Percentiles rank a stretch among this genome's conserved stretches.
Evolutionary conservation across 176 grass and related monocot genomes (phyloP).

Genomic region (Raddia distichophylla): DNA sequence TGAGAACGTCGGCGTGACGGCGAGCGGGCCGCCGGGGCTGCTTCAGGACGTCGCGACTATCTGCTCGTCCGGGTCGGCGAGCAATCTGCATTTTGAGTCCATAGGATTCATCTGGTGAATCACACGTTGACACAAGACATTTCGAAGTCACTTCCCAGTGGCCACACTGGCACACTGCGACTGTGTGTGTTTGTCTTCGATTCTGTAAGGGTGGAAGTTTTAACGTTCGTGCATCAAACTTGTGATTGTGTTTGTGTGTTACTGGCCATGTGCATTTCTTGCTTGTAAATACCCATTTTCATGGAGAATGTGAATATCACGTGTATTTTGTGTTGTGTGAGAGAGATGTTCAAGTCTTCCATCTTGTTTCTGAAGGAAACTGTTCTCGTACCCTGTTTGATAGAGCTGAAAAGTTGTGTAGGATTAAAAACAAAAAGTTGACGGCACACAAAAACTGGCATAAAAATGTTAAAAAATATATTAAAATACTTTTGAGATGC

Average conservation of each 20-base stretch:
- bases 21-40: conserved; percentile 49
- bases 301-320: too few species aligned
- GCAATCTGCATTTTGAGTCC: conserved; percentile 59
- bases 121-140: not conserved
- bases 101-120: conserved; percentile 66
- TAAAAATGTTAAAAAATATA: too few species aligned
- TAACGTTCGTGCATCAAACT: not conserved
- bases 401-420: too few species aligned
- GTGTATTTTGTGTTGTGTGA: too few species aligned
- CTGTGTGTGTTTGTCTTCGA: not conserved
- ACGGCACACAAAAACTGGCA: too few species aligned
- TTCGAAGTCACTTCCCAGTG: not conserved
- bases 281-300: too few species aligned
- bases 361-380: too few species aligned
- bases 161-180: too few species aligned
- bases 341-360: too few species aligned
- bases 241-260: not conserved
- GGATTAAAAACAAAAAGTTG: too few species aligned
- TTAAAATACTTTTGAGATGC: too few species aligned
- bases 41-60: conserved; percentile 55
- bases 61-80: conserved; percentile 44
- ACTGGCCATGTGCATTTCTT: not conserved
- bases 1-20: conserved; percentile 54
- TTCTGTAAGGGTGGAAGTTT: not conserved
- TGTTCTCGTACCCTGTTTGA: too few species aligned